Evolutionary conservation across 495 filamentous ascomycete species (phyloP).

Genomic region (Cryomyces minteri): DNA sequence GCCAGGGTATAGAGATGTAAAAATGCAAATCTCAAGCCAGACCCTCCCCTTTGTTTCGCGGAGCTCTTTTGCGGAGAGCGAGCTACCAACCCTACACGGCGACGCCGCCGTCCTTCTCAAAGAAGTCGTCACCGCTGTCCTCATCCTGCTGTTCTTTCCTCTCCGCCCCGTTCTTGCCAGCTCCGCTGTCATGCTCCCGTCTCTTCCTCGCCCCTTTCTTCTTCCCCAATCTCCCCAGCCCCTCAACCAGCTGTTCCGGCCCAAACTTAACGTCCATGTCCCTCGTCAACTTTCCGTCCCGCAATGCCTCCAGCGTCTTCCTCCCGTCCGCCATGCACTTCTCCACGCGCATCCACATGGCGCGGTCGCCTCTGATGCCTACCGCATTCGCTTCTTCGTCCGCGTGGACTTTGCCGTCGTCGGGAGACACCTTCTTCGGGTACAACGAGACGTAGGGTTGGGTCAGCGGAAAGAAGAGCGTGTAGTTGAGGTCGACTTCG

Average conservation of each 20-base stretch:
- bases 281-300: slow-evolving; percentile 29
- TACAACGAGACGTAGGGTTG: slow-evolving; percentile 71
- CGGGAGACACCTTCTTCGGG: slow-evolving; percentile 21
- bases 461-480: slow-evolving; percentile 60
- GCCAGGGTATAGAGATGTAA: too few species aligned
- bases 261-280: slow-evolving; percentile 4
- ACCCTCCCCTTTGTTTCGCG: too few species aligned
- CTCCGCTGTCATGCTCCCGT: slow-evolving; percentile 1
- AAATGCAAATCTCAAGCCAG: too few species aligned
- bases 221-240: neutral
- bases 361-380: slow-evolving; percentile 24
- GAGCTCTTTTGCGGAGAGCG: too few species aligned
- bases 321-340: slow-evolving; percentile 42
- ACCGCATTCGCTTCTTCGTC: slow-evolving; percentile 6
- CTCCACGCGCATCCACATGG: slow-evolving; percentile 54
- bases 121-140: slow-evolving; percentile 40
- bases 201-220: slow-evolving; percentile 4
- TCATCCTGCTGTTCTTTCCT: slow-evolving; percentile 20
- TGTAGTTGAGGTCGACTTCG: slow-evolving; percentile 68
- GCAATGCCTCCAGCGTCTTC: slow-evolving; percentile 24
- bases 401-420: slow-evolving; percentile 7
- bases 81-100: too few species aligned
- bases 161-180: neutral
- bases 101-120: slow-evolving; percentile 9
- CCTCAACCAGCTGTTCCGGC: neutral